A percentile compares a stretch with the other conserved stretches of the same genome.
phyloP scores from a whole-genome alignment of 2,329 filamentous ascomycete species.

The Colletotrichum sublineola region DNA sequence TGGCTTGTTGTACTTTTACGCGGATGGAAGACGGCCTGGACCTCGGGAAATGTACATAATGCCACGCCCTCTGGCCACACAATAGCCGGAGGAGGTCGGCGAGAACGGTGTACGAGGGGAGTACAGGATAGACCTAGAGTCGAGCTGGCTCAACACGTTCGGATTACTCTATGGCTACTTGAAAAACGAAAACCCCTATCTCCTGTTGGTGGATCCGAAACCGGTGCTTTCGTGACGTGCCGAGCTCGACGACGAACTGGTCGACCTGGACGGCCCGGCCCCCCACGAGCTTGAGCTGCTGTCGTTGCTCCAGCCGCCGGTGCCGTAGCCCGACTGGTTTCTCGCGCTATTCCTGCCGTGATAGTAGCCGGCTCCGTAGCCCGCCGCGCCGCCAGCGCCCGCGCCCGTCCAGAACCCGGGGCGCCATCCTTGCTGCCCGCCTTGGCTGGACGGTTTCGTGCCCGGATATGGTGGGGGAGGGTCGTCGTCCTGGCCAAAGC shows the following conservation, averaged over 20 bases:
- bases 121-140: slow-evolving; percentile 41
- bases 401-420: slow-evolving; percentile 82
- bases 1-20: slow-evolving; percentile 43
- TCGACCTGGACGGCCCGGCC: slow-evolving; percentile 53
- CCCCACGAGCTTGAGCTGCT: slow-evolving; percentile 44
- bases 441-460: slow-evolving; percentile 52
- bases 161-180: slow-evolving; percentile 31
- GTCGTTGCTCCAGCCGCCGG: slow-evolving; percentile 51
- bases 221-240: slow-evolving; percentile 77
- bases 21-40: slow-evolving; percentile 41
- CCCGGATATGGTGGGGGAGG: slow-evolving; percentile 68
- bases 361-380: slow-evolving; percentile 70
- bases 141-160: slow-evolving; percentile 32
- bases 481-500: slow-evolving; percentile 56
- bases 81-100: slow-evolving; percentile 6
- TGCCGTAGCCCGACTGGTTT: slow-evolving; percentile 47
- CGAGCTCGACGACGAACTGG: slow-evolving; percentile 56
- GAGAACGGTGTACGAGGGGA: slow-evolving; percentile 16
- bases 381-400: slow-evolving; percentile 77
- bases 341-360: slow-evolving; percentile 46
- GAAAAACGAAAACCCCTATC: slow-evolving; percentile 52
- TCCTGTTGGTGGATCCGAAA: slow-evolving; percentile 76
- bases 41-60: slow-evolving; percentile 41
- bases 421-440: slow-evolving; percentile 66
- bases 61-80: slow-evolving; percentile 7